Conservation (phyloP, 768 basidiomycete genomes). For the Cyclocybe cylindracea region DNA sequence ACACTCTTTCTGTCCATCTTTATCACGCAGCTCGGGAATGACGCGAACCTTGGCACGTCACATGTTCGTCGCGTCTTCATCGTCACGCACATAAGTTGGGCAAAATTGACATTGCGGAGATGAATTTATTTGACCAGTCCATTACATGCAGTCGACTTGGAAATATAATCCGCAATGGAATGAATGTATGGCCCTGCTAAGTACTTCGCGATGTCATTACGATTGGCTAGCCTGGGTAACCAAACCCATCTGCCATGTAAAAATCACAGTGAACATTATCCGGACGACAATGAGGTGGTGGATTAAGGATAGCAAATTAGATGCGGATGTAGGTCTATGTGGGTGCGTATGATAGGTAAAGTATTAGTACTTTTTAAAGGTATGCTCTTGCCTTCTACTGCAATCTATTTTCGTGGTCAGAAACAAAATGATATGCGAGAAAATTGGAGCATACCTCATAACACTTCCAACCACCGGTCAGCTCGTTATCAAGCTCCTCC, state of each 20-base stretch:
- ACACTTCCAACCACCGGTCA: conserved; percentile 99
- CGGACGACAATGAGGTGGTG: background rate
- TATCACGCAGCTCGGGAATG: conserved; percentile 14
- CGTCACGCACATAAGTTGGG: background rate
- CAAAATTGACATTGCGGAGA: conserved; percentile 9
- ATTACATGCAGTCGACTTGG: no score
- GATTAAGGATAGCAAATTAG: background rate
- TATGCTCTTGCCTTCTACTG: conserved; percentile 48
- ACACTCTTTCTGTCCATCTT: background rate
- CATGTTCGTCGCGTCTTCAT: conserved; percentile 11
- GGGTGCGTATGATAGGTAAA: conserved; percentile 17
- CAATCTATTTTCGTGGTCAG: conserved; percentile 32
- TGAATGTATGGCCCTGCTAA: no score
- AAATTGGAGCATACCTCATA: conserved; percentile 69
- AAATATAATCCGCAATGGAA: no score
- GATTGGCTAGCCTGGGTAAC: no score
- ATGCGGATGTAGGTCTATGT: background rate
- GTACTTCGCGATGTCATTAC: no score
- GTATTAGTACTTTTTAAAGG: conserved; percentile 39
- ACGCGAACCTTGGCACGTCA: conserved; percentile 19
- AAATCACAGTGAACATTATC: no score
- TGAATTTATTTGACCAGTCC: no score
- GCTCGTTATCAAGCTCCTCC: conserved; percentile 85
- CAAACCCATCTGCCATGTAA: no score
- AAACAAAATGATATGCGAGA: background rate